Percentiles rank a stretch among this genome's conserved stretches.
phyloP scores from a whole-genome alignment of 345 rosid genomes.

The Angophora floribunda region DNA sequence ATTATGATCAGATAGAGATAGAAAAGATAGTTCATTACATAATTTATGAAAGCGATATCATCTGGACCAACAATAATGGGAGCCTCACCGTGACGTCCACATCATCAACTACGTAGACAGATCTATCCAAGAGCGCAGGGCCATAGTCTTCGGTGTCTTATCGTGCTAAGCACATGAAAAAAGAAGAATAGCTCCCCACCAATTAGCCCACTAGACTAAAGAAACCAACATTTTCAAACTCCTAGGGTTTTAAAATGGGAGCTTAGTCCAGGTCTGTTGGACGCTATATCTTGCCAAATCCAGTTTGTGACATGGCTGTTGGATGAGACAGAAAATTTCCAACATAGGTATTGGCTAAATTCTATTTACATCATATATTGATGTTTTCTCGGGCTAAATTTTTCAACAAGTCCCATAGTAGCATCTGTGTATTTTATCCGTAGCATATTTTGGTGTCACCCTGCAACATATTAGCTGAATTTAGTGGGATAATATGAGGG shows the following conservation, averaged over 20 bases:
- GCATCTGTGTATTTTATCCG: too few relatives aligned
- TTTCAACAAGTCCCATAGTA: too few relatives aligned
- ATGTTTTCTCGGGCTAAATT: too few relatives aligned
- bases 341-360: neutral
- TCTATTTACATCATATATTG: too few relatives aligned
- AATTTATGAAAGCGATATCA: neutral
- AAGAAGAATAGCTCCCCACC: neutral
- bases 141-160: neutral
- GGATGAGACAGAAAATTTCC: too few relatives aligned
- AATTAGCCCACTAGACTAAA: neutral
- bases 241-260: neutral
- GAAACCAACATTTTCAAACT: neutral
- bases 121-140: neutral
- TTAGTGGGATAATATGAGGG: too few relatives aligned
- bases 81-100: neutral
- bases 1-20: too few relatives aligned
- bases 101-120: neutral
- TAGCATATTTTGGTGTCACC: too few relatives aligned
- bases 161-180: neutral
- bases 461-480: too few relatives aligned
- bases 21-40: neutral
- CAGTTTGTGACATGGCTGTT: too few relatives aligned
- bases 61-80: neutral
- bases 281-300: too few relatives aligned
- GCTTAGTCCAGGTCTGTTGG: too few relatives aligned